phyloP scores from a whole-genome alignment of 768 basidiomycete species.

The Gelatoporia subvermispora region DNA sequence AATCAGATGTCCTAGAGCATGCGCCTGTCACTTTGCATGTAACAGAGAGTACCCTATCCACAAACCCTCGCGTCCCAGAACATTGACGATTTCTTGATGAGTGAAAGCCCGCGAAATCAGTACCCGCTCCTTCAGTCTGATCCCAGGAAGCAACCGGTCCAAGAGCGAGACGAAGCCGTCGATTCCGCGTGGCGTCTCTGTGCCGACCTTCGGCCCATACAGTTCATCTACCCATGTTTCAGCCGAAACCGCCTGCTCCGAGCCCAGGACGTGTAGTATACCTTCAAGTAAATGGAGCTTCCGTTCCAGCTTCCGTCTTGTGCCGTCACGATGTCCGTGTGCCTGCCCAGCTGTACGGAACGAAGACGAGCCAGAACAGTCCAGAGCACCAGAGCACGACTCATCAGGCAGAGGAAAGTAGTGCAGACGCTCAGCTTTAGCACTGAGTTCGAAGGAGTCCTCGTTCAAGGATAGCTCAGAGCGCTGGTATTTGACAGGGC shows the following conservation, averaged over 20 bases:
- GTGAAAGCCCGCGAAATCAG: slow-evolving; percentile 22
- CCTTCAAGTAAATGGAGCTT: slow-evolving; percentile 31
- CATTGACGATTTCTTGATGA: slow-evolving; percentile 40
- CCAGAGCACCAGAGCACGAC: not conserved
- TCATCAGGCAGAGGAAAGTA: slow-evolving; percentile 6
- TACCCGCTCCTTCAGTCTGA: slow-evolving; percentile 41
- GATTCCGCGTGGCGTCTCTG: slow-evolving; percentile 37
- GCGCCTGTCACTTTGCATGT: not conserved
- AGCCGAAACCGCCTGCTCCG: slow-evolving; percentile 2
- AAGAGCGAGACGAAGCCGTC: slow-evolving; percentile 33
- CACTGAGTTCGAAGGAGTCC: slow-evolving; percentile 20
- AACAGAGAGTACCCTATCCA: not conserved
- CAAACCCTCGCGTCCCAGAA: slow-evolving; percentile 20
- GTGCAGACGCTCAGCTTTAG: slow-evolving; percentile 19
- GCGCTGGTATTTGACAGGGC: slow-evolving; percentile 38
- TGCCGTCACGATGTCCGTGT: not conserved
- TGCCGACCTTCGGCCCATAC: slow-evolving; percentile 36
- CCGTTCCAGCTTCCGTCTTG: slow-evolving; percentile 12
- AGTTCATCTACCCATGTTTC: slow-evolving; percentile 31
- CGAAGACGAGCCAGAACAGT: not conserved
- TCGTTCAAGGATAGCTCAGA: slow-evolving; percentile 40
- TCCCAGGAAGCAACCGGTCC: slow-evolving; percentile 42
- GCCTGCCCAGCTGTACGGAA: not conserved
- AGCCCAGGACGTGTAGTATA: slow-evolving; percentile 2
- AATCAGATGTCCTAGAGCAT: slow-evolving; percentile 41